Percentiles rank a stretch among this genome's conserved stretches.
Conservation (phyloP, 2,329 filamentous ascomycete genomes). For the Diaporthe destruens region DNA sequence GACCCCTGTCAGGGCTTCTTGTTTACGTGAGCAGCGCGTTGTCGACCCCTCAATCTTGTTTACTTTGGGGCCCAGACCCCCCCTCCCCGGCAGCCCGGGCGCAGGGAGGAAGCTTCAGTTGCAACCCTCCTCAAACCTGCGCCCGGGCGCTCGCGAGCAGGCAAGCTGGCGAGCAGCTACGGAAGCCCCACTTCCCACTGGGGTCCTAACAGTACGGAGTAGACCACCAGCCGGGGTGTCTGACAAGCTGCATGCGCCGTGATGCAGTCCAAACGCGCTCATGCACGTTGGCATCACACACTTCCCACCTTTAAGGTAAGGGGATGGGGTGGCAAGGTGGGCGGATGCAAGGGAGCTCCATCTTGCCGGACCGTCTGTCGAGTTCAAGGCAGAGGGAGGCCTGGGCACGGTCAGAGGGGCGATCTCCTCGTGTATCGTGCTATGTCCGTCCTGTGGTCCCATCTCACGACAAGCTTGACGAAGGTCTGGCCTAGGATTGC, state of each 20-base stretch:
- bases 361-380: slow-evolving; percentile 14
- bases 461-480: slow-evolving; percentile 16
- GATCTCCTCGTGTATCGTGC: slow-evolving; percentile 32
- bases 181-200: slow-evolving; percentile 26
- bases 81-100: neutral
- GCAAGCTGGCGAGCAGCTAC: neutral
- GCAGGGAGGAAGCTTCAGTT: slow-evolving; percentile 21
- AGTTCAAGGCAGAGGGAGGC: neutral
- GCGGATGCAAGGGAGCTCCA: slow-evolving; percentile 18
- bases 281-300: slow-evolving; percentile 37
- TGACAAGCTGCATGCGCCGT: slow-evolving; percentile 34
- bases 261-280: slow-evolving; percentile 36
- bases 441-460: slow-evolving; percentile 15
- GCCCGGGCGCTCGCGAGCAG: slow-evolving; percentile 15
- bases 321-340: slow-evolving; percentile 25
- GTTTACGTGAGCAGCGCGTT: slow-evolving; percentile 41
- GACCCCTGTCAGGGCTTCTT: slow-evolving; percentile 40
- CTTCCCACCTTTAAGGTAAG: slow-evolving; percentile 30
- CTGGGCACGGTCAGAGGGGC: slow-evolving; percentile 13
- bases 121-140: slow-evolving; percentile 29
- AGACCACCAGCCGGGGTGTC: neutral
- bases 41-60: slow-evolving; percentile 40
- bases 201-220: neutral
- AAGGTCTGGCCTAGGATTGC: slow-evolving; percentile 18
- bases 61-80: slow-evolving; percentile 38